Percentiles rank a stretch among this genome's conserved stretches.
These are phyloP conservation scores for Penicillium canescens DNA, from an alignment of 495 filamentous ascomycete genomes.

Conservation along the genomic window DNA sequence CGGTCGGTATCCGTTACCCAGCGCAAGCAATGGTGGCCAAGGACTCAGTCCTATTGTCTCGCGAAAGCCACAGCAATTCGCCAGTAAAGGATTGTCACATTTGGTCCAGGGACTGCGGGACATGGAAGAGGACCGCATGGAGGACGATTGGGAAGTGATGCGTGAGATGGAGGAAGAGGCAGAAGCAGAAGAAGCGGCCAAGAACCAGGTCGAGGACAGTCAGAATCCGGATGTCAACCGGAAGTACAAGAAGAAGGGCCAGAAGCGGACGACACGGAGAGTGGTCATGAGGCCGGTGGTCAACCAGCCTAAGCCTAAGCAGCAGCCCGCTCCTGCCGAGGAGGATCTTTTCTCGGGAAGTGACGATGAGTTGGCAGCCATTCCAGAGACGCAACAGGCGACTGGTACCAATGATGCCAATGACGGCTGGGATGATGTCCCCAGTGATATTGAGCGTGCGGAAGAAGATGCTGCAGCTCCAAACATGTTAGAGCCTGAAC, in stretches of 20 bases:
- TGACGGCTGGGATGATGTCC: slow-evolving; percentile 4
- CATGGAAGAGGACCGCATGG: slow-evolving; percentile 73
- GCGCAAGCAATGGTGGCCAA: slow-evolving; percentile 6
- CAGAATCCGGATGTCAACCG: slow-evolving; percentile 57
- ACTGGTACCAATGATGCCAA: slow-evolving; percentile 5
- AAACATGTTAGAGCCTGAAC: slow-evolving; percentile 35
- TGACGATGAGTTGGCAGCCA: slow-evolving; percentile 31
- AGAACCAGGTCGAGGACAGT: slow-evolving; percentile 62
- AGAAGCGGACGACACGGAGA: slow-evolving; percentile 80
- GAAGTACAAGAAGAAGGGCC: slow-evolving; percentile 87
- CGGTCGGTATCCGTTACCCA: slow-evolving; percentile 23
- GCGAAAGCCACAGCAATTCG: slow-evolving; percentile 61
- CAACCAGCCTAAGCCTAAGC: slow-evolving; percentile 34
- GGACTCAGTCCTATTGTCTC: slow-evolving; percentile 50
- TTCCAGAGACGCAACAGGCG: slow-evolving; percentile 37
- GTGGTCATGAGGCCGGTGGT: slow-evolving; percentile 69
- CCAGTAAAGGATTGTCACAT: slow-evolving; percentile 72
- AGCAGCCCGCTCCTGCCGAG: slow-evolving; percentile 19
- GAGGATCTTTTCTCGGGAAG: slow-evolving; percentile 26
- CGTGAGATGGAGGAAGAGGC: slow-evolving; percentile 71
- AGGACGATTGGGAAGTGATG: slow-evolving; percentile 82
- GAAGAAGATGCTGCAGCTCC: slow-evolving; percentile 32
- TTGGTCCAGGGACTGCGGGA: slow-evolving; percentile 75
- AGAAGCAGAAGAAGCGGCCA: slow-evolving; percentile 25
- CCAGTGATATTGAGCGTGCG: slow-evolving; percentile 19